Conservation (phyloP, 2,329 filamentous ascomycete genomes). For the Colletotrichum australisinense region DNA sequence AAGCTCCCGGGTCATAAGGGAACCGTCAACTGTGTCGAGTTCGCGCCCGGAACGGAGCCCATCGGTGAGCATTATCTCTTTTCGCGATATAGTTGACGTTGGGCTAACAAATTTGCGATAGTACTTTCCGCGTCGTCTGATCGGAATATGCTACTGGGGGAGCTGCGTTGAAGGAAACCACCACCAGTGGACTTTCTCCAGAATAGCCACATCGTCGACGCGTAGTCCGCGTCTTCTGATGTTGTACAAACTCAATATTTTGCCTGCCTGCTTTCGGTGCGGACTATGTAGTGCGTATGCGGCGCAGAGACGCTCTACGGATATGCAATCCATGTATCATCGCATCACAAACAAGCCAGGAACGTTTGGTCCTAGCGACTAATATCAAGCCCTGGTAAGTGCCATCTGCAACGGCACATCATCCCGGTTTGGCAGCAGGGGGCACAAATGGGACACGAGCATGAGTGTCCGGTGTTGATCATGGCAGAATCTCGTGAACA, state of each 20-base stretch:
- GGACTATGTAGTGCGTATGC: background rate
- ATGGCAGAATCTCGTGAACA: background rate
- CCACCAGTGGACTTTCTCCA: too few relatives aligned
- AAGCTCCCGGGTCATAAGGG: slow-evolving; percentile 97
- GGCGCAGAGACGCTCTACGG: background rate
- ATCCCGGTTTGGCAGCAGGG: background rate
- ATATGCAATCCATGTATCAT: background rate
- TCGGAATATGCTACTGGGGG: slow-evolving; percentile 84
- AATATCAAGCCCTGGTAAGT: background rate
- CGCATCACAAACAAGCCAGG: background rate
- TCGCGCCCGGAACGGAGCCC: slow-evolving; percentile 85
- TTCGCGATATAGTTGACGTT: background rate
- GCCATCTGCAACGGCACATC: background rate
- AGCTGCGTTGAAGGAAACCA: slow-evolving; percentile 61
- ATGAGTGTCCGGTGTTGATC: background rate
- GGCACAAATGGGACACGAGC: background rate
- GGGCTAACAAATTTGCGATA: slow-evolving; percentile 57
- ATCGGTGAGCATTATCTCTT: slow-evolving; percentile 76
- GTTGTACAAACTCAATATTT: background rate
- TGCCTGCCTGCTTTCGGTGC: background rate
- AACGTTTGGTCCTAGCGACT: background rate
- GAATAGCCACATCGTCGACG: too few relatives aligned
- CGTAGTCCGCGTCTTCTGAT: background rate
- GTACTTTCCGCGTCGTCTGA: slow-evolving; percentile 94
- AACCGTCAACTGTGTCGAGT: slow-evolving; percentile 93